phyloP scores from a whole-genome alignment of 2,329 filamentous ascomycete genomes.

The Seiridium unicorne region DNA sequence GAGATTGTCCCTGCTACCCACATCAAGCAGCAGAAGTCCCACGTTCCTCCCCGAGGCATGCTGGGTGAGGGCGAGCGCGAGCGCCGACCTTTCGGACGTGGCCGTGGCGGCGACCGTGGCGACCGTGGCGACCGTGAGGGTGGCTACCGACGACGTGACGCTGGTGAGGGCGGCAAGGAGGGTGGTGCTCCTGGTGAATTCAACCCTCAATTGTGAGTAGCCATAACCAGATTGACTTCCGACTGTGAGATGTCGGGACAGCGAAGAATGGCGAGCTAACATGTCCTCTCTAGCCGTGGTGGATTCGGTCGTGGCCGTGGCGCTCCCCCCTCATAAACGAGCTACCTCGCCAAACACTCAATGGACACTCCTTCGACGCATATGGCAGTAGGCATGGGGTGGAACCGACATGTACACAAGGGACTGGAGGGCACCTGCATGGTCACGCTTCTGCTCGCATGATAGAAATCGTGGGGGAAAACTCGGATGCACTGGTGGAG shows the following conservation, averaged over 20 bases:
- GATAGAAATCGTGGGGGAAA: slow-evolving; percentile 45
- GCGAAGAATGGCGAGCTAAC: slow-evolving; percentile 31
- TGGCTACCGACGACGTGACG: slow-evolving; percentile 88
- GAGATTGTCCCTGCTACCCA: slow-evolving; percentile 99
- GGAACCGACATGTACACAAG: slow-evolving; percentile 29
- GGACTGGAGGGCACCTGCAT: slow-evolving; percentile 39
- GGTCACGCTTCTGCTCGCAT: slow-evolving; percentile 47
- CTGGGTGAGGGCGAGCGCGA: slow-evolving; percentile 81
- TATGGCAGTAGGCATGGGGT: slow-evolving; percentile 25
- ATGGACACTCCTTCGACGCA: slow-evolving; percentile 30
- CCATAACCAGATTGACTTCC: neutral
- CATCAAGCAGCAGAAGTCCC: slow-evolving; percentile 99
- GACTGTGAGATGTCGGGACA: neutral
- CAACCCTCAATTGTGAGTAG: slow-evolving; percentile 79
- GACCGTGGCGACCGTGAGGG: slow-evolving; percentile 64
- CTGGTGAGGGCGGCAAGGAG: slow-evolving; percentile 77
- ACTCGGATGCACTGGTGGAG: slow-evolving; percentile 41
- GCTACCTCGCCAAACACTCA: slow-evolving; percentile 38
- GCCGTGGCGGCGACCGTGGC: slow-evolving; percentile 63
- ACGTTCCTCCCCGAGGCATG: slow-evolving; percentile 98
- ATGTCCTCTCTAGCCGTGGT: slow-evolving; percentile 61
- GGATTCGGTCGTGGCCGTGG: slow-evolving; percentile 87
- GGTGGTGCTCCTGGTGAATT: slow-evolving; percentile 90
- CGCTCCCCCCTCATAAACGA: slow-evolving; percentile 65
- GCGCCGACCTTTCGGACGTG: slow-evolving; percentile 79